Conservation (phyloP, 768 basidiomycete species). For the Gymnopilus dilepis region DNA sequence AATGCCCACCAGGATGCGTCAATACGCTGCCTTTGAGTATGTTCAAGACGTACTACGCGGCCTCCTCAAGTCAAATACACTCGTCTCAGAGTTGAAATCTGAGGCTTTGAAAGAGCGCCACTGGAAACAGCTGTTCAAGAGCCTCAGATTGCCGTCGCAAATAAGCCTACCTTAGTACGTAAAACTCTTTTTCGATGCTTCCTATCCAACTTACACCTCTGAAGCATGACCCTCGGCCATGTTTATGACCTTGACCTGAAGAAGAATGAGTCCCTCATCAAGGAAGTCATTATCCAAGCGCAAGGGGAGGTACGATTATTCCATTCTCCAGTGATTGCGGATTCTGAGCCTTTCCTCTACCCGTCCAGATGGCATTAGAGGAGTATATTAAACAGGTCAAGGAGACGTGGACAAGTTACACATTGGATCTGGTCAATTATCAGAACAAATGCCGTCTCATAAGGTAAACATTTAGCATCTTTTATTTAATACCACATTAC, state of each 20-base stretch:
- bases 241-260: slow-evolving; percentile 98
- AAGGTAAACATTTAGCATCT: slow-evolving; percentile 46
- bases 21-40: slow-evolving; percentile 98
- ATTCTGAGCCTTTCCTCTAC: slow-evolving; percentile 32
- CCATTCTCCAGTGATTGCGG: neutral
- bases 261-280: slow-evolving; percentile 88
- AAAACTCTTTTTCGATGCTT: neutral
- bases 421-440: slow-evolving; percentile 95
- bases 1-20: slow-evolving; percentile 98
- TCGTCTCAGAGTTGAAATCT: slow-evolving; percentile 94
- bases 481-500: neutral
- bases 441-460: slow-evolving; percentile 99
- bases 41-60: slow-evolving; percentile 90
- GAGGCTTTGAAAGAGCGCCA: slow-evolving; percentile 97
- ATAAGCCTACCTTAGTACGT: slow-evolving; percentile 77
- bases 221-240: slow-evolving; percentile 91
- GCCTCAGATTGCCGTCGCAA: slow-evolving; percentile 72
- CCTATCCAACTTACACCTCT: slow-evolving; percentile 10
- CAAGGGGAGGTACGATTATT: slow-evolving; percentile 81
- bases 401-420: slow-evolving; percentile 96
- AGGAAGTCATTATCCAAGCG: slow-evolving; percentile 95
- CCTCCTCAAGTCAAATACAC: slow-evolving; percentile 85
- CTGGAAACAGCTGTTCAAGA: slow-evolving; percentile 97
- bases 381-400: slow-evolving; percentile 97
- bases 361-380: slow-evolving; percentile 85